Evolutionary conservation across 2,329 filamentous ascomycete species (phyloP), one percentile per base, ranked within the genome.

Genomic region (Annulohypoxylon truncatum): DNA sequence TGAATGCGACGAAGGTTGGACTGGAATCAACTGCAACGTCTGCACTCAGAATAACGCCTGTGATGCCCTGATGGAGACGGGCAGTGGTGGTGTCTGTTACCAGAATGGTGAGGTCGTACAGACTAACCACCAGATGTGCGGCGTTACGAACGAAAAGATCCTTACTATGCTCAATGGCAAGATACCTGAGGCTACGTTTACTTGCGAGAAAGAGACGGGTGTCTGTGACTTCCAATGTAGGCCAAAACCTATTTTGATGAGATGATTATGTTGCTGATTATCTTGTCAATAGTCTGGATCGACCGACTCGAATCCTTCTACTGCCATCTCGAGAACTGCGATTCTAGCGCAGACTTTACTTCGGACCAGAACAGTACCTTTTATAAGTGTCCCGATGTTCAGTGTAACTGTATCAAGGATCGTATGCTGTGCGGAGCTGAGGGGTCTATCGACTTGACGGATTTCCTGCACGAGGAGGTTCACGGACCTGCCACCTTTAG

Each of bases 1-100:
- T 81, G 83, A 93, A 42, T 99, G 96, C 79, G 91, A 94, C 76
- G 92, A 97, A 35, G 96, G 96, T 60, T 99, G 96, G 96, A 88
- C 88, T 40, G 96, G 96, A 69, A 95, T 99, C 81, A 99, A 99
- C 83, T 99, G 96, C 87, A 99, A 96, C 75, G 93, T 99, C 61
- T 99, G 96, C 80, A 89, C 91, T 66, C 89, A 89, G 3, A 86
- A 98, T 77, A 83, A 91, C 71, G 94, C 92, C 13, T 99, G 96
- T 76, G 89, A 96, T 77, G 90, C 92, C 31, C 83, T 99, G 79
- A 97, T 97, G 90, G 92, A 93, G 3, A 89, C 90, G 12, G 87
- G 87, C 2, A 87, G 93, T 66, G 93, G 90, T 47, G 96, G 94
- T 29, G 90, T 97, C 9, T 99, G 96, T 82, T 98, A 97, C 78